A percentile compares a stretch with the other conserved stretches of the same genome.
phyloP scores from a whole-genome alignment of 441 rosid genomes.

The Adansonia madagascariensis region DNA sequence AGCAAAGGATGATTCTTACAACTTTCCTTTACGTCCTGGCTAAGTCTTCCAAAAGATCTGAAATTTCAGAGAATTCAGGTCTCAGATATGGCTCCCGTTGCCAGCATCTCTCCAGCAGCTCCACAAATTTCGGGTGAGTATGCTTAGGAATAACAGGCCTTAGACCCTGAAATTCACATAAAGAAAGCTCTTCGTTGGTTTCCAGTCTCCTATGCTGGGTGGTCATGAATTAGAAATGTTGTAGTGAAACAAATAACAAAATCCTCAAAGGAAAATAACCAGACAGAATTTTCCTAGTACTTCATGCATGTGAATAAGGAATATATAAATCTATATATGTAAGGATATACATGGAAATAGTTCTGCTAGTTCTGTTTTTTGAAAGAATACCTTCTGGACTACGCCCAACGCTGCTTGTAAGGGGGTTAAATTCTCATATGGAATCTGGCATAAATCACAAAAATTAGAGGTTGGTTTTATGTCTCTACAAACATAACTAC shows the following conservation, averaged over 20 bases:
- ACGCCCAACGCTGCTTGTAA: constrained; percentile 76
- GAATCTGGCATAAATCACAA: constrained; percentile 51
- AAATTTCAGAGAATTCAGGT: constrained; percentile 70
- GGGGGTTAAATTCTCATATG: constrained; percentile 60
- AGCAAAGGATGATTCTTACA: neutral
- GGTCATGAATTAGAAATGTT: neutral
- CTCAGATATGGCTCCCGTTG: constrained; percentile 59
- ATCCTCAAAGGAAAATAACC: neutral
- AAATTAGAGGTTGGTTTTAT: constrained; percentile 7
- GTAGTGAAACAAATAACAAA: neutral
- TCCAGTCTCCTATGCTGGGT: neutral
- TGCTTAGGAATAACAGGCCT: constrained; percentile 61
- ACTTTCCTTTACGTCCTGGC: constrained; percentile 38
- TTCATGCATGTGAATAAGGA: neutral
- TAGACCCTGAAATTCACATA: constrained; percentile 50
- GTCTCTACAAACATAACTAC: constrained; percentile 4
- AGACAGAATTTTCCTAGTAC: neutral
- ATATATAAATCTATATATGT: neutral
- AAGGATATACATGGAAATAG: neutral
- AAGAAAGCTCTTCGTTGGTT: constrained; percentile 5
- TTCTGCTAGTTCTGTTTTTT: constrained; percentile 6
- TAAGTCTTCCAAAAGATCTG: constrained; percentile 44
- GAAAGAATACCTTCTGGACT: constrained; percentile 58
- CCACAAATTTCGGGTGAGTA: constrained; percentile 52
- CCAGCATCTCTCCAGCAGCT: constrained; percentile 70